Evolutionary conservation across 495 filamentous ascomycete genomes (phyloP).

Genomic region (Apiosordaria backusii): DNA sequence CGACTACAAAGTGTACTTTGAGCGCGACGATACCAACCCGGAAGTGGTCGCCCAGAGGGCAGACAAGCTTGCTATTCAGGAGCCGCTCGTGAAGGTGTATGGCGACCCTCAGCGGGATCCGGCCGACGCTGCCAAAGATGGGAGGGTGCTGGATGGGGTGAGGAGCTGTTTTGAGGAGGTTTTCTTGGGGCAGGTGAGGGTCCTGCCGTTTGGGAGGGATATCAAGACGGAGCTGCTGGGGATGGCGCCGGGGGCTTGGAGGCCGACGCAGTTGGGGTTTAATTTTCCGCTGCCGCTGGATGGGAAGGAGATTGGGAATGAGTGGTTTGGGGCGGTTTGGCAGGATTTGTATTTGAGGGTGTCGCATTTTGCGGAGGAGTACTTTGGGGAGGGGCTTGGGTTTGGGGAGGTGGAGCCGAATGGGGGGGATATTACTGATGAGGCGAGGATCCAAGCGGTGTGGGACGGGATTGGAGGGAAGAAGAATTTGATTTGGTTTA

Average conservation of each 20-base stretch:
- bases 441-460: not conserved
- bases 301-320: not conserved
- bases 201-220: not conserved
- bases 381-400: not conserved
- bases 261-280: not conserved
- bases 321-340: not conserved
- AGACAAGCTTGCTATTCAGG: not conserved
- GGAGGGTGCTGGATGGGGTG: not conserved
- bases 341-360: not conserved
- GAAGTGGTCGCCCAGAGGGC: not conserved
- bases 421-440: not conserved
- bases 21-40: not conserved
- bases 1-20: not conserved
- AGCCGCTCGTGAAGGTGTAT: not conserved
- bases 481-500: conserved; percentile 23
- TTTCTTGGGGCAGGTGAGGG: not conserved
- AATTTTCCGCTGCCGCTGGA: not conserved
- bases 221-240: not conserved
- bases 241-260: too few species aligned
- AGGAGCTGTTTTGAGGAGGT: not conserved
- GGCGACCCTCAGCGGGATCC: not conserved
- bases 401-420: not conserved
- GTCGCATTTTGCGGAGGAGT: not conserved
- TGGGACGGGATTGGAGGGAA: not conserved
- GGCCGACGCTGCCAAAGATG: not conserved